Evolutionary conservation across 192 early-diverging fungal genomes (phyloP), one percentile per base, ranked within the genome.

Genomic region (Coemansia sp.): DNA sequence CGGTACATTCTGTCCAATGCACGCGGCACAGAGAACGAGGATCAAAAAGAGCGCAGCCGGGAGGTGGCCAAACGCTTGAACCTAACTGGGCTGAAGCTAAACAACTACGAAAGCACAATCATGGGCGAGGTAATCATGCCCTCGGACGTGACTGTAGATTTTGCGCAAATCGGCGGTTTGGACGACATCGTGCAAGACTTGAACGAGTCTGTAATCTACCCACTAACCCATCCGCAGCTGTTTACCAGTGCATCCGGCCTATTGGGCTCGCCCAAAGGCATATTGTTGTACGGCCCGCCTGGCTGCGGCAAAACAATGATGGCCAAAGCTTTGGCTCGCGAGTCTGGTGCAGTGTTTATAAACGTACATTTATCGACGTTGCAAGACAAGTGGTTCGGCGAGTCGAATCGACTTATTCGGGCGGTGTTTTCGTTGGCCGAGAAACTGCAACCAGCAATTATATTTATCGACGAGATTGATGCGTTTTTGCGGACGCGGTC

Each of bases 381-480:
- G 66, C 94, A 93, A 12, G 95, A 99, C 77, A 98, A 99, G 80
- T 99, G 93, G 88, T 98, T 93, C 83, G 96, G 96, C 29, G 96
- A 98, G 74, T 93, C 91, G 25, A 95, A 99, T 75, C 95, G 96
- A 62, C 84, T 99, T 19, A 90, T 93, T 11, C 84, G 91, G 9
- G 97, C 92, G 0, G 82, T 99, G 39, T 99, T 99, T 69, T 89
- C 93, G 3, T 80, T 98, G 29, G 97, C 97, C 2, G 82, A 86
- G 51, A 99, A 99, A 80, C 84, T 99, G 39, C 88, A 96, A 69
- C 97, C 97, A 0, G 82, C 88, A 23, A 99, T 99, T 59, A 90
- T 99, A 21, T 99, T 99, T 72, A 99, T 99, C 75, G 97, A 99
- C 82, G 97, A 99, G 72, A 98, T 99, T 56, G 97, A 99, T 73